Percentiles rank a stretch among this genome's conserved stretches.
Evolutionary conservation across 1,284 basidiomycete species (phyloP).

Genomic region (Ceratobasidium sp.): DNA sequence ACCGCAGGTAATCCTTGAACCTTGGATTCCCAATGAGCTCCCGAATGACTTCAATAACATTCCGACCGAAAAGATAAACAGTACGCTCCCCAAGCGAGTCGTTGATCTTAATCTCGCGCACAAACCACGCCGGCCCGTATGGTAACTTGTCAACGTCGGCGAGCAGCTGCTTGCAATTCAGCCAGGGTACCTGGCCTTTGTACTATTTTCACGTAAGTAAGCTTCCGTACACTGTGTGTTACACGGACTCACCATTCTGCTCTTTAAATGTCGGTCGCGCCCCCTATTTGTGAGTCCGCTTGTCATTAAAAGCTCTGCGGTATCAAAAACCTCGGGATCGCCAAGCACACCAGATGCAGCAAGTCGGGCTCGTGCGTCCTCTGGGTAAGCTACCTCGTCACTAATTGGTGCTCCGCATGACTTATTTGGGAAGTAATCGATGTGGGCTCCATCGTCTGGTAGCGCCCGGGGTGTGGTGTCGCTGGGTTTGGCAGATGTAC

Average conservation of each 20-base stretch:
- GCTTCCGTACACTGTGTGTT: not conserved
- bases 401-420: slow-evolving; percentile 19
- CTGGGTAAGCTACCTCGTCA: not conserved
- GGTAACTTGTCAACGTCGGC: slow-evolving; percentile 17
- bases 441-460: no score
- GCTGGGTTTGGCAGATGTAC: no score
- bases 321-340: slow-evolving; percentile 1
- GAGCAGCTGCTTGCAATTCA: not conserved
- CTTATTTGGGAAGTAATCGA: slow-evolving; percentile 17
- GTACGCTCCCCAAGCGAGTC: not conserved
- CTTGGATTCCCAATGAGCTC: slow-evolving; percentile 18
- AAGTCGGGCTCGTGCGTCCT: not conserved
- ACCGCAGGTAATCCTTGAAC: not conserved
- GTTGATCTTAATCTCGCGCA: not conserved
- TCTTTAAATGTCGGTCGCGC: slow-evolving; percentile 18
- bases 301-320: slow-evolving; percentile 35
- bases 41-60: slow-evolving; percentile 6
- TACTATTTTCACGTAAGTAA: not conserved
- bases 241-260: slow-evolving; percentile 22
- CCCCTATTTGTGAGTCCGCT: slow-evolving; percentile 20
- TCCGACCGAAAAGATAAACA: not conserved
- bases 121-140: slow-evolving; percentile 9
- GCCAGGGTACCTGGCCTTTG: not conserved
- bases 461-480: no score
- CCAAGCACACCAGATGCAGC: not conserved